A percentile compares a stretch with the other conserved stretches of the same genome.
Evolutionary conservation across 371 early-diverging fungal genomes (phyloP).

Genomic region (Mycotypha africana): DNA sequence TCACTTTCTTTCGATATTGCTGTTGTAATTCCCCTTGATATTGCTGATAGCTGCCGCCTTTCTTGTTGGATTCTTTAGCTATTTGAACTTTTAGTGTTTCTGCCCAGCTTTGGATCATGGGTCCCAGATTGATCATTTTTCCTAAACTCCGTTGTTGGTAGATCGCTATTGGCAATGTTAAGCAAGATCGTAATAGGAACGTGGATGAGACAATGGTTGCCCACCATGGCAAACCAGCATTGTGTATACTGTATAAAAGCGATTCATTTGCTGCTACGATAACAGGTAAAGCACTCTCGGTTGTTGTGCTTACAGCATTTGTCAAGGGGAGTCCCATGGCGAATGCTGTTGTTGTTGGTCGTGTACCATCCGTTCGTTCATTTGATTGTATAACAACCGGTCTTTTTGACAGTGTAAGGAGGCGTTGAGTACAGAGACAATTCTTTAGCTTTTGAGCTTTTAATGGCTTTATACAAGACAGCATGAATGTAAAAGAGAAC

Average conservation of each 20-base stretch:
- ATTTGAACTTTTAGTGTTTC: slow-evolving; percentile 50
- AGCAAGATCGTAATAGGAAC: slow-evolving; percentile 46
- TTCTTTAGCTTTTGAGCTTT: too few species aligned
- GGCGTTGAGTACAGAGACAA: too few species aligned
- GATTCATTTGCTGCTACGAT: slow-evolving; percentile 42
- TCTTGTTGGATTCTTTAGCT: slow-evolving; percentile 34
- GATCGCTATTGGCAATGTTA: slow-evolving; percentile 75
- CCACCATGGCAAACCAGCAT: slow-evolving; percentile 65
- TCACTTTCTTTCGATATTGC: slow-evolving; percentile 51
- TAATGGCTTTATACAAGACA: too few species aligned
- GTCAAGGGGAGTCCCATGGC: too few species aligned
- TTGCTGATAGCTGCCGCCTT: slow-evolving; percentile 35
- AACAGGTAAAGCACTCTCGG: slow-evolving; percentile 12
- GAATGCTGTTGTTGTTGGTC: too few species aligned
- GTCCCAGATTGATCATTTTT: slow-evolving; percentile 52
- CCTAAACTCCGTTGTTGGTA: slow-evolving; percentile 61
- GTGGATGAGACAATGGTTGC: slow-evolving; percentile 59
- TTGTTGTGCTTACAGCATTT: too few species aligned
- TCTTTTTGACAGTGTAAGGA: too few species aligned
- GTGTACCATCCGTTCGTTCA: too few species aligned
- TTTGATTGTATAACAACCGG: too few species aligned
- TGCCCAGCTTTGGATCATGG: slow-evolving; percentile 62
- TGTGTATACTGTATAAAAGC: slow-evolving; percentile 37
- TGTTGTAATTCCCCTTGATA: slow-evolving; percentile 48
- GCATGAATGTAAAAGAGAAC: too few species aligned